Conservation (phyloP, 345 rosid genomes). For the Erucastrum elatum region DNA sequence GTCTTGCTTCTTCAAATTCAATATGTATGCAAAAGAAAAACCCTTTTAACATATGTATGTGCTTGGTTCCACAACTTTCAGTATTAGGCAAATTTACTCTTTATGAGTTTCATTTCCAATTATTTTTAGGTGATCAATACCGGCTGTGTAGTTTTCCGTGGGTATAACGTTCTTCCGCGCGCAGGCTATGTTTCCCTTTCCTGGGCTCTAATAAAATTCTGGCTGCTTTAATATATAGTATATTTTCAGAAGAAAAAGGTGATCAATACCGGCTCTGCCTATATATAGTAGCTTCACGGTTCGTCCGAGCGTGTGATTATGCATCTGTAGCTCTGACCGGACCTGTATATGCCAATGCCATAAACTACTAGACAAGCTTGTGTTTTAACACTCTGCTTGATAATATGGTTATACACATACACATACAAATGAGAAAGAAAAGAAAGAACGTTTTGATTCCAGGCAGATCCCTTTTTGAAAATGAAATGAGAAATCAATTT, state of each 20-base stretch:
- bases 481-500: too few species aligned
- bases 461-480: too few species aligned
- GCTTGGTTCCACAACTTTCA: neutral
- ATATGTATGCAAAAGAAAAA: constrained; percentile 56
- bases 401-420: too few species aligned
- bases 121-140: neutral
- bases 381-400: too few species aligned
- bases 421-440: too few species aligned
- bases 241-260: neutral
- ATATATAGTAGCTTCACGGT: neutral
- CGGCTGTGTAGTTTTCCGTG: neutral
- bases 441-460: too few species aligned
- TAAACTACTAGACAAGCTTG: too few species aligned
- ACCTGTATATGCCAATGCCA: too few species aligned
- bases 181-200: neutral
- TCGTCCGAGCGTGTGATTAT: too few species aligned
- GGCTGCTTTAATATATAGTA: too few species aligned
- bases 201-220: neutral
- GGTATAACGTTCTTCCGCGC: neutral
- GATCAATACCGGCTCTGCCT: neutral
- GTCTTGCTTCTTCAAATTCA: constrained; percentile 88
- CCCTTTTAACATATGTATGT: neutral
- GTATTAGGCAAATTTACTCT: neutral
- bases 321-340: too few species aligned
- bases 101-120: neutral